Conservation (phyloP, 2,329 filamentous ascomycete species). For the Alternaria conjuncta region DNA sequence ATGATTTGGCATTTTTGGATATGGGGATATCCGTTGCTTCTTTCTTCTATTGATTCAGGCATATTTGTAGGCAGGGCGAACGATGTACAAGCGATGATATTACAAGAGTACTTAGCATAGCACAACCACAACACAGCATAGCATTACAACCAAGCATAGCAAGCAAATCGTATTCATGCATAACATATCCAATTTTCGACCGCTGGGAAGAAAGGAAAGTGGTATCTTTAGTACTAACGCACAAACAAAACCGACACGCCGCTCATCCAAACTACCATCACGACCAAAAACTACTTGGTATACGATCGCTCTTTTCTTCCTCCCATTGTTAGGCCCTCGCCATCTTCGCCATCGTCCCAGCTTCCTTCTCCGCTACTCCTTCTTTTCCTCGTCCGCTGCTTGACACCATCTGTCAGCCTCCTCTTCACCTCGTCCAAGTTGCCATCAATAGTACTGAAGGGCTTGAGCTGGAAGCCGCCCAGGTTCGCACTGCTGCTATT, state of each 20-base stretch:
- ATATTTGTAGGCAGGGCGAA: slow-evolving; percentile 10
- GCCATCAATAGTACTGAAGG: slow-evolving; percentile 71
- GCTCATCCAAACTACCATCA: background rate
- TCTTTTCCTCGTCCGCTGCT: slow-evolving; percentile 70
- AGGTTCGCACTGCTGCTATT: slow-evolving; percentile 63
- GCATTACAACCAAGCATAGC: background rate
- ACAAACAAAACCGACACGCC: background rate
- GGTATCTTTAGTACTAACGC: slow-evolving; percentile 22
- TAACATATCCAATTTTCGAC: slow-evolving; percentile 5
- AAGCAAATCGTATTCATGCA: slow-evolving; percentile 4
- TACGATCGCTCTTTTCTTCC: slow-evolving; percentile 19
- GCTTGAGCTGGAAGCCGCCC: slow-evolving; percentile 69
- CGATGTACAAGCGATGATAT: slow-evolving; percentile 5
- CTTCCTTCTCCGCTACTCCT: slow-evolving; percentile 46
- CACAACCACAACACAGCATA: slow-evolving; percentile 10
- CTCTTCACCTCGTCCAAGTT: slow-evolving; percentile 82
- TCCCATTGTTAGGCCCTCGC: slow-evolving; percentile 31
- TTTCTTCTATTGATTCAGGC: background rate
- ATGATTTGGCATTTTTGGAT: background rate
- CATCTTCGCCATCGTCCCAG: slow-evolving; percentile 29
- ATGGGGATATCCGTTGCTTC: background rate
- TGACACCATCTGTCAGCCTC: slow-evolving; percentile 86
- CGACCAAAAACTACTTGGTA: slow-evolving; percentile 3
- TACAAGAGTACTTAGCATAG: slow-evolving; percentile 15
- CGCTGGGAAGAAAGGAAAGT: slow-evolving; percentile 13